Conservation (phyloP, 306 rosid species). For the Aeschynomene evenia region DNA sequence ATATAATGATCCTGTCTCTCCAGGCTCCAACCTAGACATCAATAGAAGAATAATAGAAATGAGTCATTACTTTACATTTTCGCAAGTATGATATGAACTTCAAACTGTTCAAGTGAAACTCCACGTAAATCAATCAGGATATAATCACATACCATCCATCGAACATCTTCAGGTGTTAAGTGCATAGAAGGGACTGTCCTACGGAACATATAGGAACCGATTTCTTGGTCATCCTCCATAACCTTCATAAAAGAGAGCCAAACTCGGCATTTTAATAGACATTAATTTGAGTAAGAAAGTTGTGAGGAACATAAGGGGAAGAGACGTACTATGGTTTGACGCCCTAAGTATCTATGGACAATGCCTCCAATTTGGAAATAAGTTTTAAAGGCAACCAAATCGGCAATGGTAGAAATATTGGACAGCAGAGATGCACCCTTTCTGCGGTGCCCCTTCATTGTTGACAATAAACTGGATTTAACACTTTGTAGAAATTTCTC, state of each 20-base stretch:
- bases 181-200: conserved; percentile 96
- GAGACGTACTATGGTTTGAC: conserved; percentile 81
- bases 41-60: conserved; percentile 14
- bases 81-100: not conserved
- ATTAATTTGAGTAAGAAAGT: conserved; percentile 9
- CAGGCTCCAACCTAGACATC: conserved; percentile 89
- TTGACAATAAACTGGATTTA: conserved; percentile 71
- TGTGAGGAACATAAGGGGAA: conserved; percentile 16
- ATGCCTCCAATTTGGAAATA: conserved; percentile 88
- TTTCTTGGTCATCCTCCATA: conserved; percentile 89
- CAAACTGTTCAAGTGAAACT: not conserved
- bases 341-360: conserved; percentile 90
- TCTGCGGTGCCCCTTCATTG: conserved; percentile 54
- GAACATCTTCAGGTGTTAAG: conserved; percentile 83
- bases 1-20: conserved; percentile 91
- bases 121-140: not conserved
- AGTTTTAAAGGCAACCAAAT: conserved; percentile 76
- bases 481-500: conserved; percentile 86
- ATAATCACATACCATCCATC: conserved; percentile 77
- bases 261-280: conserved; percentile 30
- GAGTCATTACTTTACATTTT: conserved; percentile 14
- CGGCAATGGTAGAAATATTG: conserved; percentile 76
- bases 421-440: conserved; percentile 65
- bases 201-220: conserved; percentile 93
- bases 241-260: conserved; percentile 53